Evolutionary conservation across 257 asterid genomes (phyloP), one percentile per base, ranked within the genome.

Genomic region (Handroanthus guayacan): DNA sequence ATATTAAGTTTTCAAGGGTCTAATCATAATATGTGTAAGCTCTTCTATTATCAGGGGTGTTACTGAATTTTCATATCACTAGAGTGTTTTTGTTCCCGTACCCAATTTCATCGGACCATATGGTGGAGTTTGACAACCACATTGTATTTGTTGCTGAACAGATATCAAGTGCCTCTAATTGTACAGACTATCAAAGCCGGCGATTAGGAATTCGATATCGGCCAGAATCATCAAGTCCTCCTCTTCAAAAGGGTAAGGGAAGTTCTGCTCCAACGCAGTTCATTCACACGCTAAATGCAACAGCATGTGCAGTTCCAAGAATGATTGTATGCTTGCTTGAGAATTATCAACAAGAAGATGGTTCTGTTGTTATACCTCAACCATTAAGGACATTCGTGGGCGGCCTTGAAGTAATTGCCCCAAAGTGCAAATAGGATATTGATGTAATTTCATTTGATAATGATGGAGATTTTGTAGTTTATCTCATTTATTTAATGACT

Each of bases 131-230:
- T 58, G 71, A 76, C 63, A 58, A 47, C 36, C 9, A 1, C 43
- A 52, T 17, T 34, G 63, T 69, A 36, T 72, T 79, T 62, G 3
- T 34, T 77, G 3, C 37, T 77, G 52, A 13, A 74, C 93, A 95
- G 98, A 95, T 95, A 81, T 95, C 99, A 48, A 95, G 98, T 80
- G 97, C 99, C 65, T 93, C 99, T 25, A 95, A 95, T 67, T 95
- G 99, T 75, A 91, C 97, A 5, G 99, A 93, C 85, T 95, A 93
- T 82, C 99, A 95, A 79, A 95, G 99, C 86, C 83, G 97, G 37
- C 85, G 98, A 51, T 71, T 95, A 71, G 97, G 99, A 71, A 89
- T 95, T 61, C 88, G 99, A 3, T 95, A 81, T 67, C 97, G 97
- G 18, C 99, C 98, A 1, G 96, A 88, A 60, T 48, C 83, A 48